Conservation (phyloP, 2,329 filamentous ascomycete species). For the Elsinoe australis region DNA sequence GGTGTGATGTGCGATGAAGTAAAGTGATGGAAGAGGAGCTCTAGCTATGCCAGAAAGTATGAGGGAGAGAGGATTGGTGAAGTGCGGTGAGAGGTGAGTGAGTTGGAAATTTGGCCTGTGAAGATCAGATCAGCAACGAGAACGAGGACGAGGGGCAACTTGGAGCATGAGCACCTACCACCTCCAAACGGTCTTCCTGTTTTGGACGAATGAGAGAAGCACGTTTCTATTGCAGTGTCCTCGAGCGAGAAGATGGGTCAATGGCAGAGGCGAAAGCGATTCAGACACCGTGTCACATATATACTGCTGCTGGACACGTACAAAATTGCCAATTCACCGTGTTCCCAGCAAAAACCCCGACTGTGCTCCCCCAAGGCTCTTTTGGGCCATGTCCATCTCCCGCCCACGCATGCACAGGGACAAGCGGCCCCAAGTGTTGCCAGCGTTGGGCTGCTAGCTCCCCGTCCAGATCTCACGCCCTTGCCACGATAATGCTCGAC, state of each 20-base stretch:
- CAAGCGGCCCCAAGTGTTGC: no score
- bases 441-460: not conserved
- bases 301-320: not conserved
- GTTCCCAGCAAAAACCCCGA: constrained; percentile 2
- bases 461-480: not conserved
- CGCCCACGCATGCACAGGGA: not conserved
- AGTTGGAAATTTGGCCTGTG: constrained; percentile 1
- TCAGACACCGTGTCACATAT: not conserved
- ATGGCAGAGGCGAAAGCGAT: not conserved
- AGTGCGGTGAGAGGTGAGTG: constrained; percentile 6
- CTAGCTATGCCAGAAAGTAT: constrained; percentile 12
- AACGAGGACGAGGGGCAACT: constrained; percentile 3
- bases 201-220: constrained; percentile 7
- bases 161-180: not conserved
- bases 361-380: constrained; percentile 7
- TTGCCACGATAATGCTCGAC: not conserved
- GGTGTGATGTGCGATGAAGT: constrained; percentile 49
- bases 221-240: constrained; percentile 2
- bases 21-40: constrained; percentile 13
- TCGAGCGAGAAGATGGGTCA: not conserved
- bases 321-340: not conserved
- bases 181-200: constrained; percentile 15
- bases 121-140: constrained; percentile 2
- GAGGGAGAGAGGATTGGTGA: constrained; percentile 1
- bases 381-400: not conserved